Percentiles rank a stretch among this genome's conserved stretches.
Evolutionary conservation across 2,329 filamentous ascomycete genomes (phyloP).

Genomic region (Neofusicoccum sp.): DNA sequence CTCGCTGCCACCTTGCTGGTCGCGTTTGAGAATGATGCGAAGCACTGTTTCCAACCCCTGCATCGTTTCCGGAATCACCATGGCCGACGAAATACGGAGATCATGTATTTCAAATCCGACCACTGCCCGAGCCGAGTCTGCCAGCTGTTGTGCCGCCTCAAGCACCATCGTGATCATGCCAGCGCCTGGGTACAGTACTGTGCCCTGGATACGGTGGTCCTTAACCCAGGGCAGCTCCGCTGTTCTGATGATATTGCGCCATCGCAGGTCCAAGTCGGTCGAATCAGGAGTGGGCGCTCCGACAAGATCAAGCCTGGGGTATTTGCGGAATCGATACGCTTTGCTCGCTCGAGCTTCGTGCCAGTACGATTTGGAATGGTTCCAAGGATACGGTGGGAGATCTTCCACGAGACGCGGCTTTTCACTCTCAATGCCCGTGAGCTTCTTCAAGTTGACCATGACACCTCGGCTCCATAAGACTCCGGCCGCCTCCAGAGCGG

Average conservation of each 20-base stretch:
- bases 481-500: conserved; percentile 26
- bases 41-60: neutral
- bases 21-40: neutral
- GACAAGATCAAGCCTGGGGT: neutral
- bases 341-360: conserved; percentile 21
- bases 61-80: neutral
- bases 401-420: neutral
- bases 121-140: conserved; percentile 16
- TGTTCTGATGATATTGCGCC: conserved; percentile 27
- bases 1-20: too few species aligned
- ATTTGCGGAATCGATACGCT: conserved; percentile 21
- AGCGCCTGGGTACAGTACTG: conserved; percentile 35
- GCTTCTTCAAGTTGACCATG: conserved; percentile 23
- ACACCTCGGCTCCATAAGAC: conserved; percentile 25
- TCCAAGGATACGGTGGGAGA: conserved; percentile 39
- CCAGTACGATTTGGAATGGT: conserved; percentile 35
- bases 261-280: conserved; percentile 6
- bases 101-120: conserved; percentile 3
- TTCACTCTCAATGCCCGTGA: neutral
- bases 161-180: conserved; percentile 38
- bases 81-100: neutral
- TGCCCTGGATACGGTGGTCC: conserved; percentile 30
- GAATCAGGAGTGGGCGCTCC: neutral
- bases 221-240: conserved; percentile 31
- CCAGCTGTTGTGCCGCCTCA: conserved; percentile 33